Percentiles rank a stretch among this genome's conserved stretches.
phyloP scores from a whole-genome alignment of 1,284 basidiomycete genomes.

The Cutaneotrichosporon dermatis region DNA sequence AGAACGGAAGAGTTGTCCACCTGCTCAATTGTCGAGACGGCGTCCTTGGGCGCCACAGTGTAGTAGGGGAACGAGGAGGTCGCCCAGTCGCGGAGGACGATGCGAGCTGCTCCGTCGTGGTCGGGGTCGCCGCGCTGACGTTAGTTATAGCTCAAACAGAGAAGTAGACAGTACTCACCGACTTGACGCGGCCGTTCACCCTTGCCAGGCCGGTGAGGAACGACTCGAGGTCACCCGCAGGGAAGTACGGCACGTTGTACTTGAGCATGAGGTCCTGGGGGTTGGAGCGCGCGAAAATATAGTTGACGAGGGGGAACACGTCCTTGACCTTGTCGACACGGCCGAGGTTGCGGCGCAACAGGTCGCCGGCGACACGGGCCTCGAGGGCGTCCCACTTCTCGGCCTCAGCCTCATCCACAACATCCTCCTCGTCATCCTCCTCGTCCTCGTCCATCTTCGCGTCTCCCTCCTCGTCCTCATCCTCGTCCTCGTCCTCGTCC shows the following conservation, averaged over 20 bases:
- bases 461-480: constrained; percentile 32
- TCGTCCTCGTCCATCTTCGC: constrained; percentile 32
- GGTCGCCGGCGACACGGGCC: constrained; percentile 61
- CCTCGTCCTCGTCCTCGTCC: no score
- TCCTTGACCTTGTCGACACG: constrained; percentile 86
- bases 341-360: constrained; percentile 73
- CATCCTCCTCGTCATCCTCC: constrained; percentile 44
- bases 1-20: constrained; percentile 50
- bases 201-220: constrained; percentile 83
- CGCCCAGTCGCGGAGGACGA: constrained; percentile 86
- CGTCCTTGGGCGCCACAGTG: constrained; percentile 57
- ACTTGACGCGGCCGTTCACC: constrained; percentile 72
- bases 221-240: constrained; percentile 64
- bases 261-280: constrained; percentile 81
- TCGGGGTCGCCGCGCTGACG: constrained; percentile 66
- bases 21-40: constrained; percentile 26
- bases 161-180: constrained; percentile 38
- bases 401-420: constrained; percentile 50
- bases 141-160: neutral
- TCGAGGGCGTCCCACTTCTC: constrained; percentile 52
- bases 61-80: constrained; percentile 78
- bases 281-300: constrained; percentile 72
- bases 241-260: constrained; percentile 81
- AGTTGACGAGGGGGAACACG: constrained; percentile 64
- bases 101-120: constrained; percentile 71